phyloP scores from a whole-genome alignment of 371 early-diverging fungal genomes.

The Blakeslea trispora region DNA sequence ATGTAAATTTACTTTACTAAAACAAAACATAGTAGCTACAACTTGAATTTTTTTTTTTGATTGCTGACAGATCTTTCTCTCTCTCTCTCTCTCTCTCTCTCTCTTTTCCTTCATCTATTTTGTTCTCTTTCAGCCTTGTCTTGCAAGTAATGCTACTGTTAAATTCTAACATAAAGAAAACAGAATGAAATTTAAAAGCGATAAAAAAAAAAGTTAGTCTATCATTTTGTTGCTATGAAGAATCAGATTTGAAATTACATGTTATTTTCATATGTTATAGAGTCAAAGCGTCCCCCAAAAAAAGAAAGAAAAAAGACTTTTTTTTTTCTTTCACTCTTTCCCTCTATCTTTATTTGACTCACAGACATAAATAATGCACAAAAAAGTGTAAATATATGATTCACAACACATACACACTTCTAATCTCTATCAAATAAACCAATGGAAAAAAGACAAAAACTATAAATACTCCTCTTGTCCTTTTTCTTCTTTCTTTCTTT shows the following conservation, averaged over 20 bases:
- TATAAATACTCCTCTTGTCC: slow-evolving; percentile 10
- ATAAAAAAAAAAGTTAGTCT: too few relatives aligned
- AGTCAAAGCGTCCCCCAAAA: neutral
- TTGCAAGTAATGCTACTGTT: too few relatives aligned
- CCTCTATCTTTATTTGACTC: too few relatives aligned
- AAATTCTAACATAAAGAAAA: too few relatives aligned
- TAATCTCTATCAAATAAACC: too few relatives aligned
- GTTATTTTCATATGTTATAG: too few relatives aligned
- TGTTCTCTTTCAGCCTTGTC: neutral
- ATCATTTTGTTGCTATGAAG: too few relatives aligned
- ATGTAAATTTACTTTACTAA: neutral
- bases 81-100: neutral
- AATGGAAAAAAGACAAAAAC: too few relatives aligned
- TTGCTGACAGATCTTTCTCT: neutral
- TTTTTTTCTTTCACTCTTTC: too few relatives aligned
- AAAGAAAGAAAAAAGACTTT: neutral
- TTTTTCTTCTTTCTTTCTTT: slow-evolving; percentile 1
- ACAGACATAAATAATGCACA: slow-evolving; percentile 25
- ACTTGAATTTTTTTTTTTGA: neutral
- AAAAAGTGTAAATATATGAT: slow-evolving; percentile 6
- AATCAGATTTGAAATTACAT: too few relatives aligned
- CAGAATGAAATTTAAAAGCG: too few relatives aligned
- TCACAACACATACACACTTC: slow-evolving; percentile 11
- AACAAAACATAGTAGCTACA: neutral
- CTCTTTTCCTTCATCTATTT: neutral